phyloP scores from a whole-genome alignment of 257 asterid genomes.

The Capsicum pubescens region DNA sequence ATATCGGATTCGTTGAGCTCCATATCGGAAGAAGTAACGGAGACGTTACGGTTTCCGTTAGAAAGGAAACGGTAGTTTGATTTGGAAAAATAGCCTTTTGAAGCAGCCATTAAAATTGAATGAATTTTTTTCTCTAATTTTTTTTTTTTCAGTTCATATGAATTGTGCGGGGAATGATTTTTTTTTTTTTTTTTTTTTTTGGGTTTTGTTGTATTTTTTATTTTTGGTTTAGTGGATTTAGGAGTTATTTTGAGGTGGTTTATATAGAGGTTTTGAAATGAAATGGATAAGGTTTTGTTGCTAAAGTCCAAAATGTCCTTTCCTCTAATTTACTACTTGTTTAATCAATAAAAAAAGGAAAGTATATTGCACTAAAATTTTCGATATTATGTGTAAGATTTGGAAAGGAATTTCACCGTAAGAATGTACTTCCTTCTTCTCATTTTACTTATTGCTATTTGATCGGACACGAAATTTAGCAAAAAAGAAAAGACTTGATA shows the following conservation, averaged over 20 bases:
- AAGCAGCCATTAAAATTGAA: conserved; percentile 62
- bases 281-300: conserved; percentile 58
- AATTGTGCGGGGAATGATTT: not conserved
- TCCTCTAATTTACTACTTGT: not conserved
- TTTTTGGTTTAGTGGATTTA: not conserved
- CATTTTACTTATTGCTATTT: too few relatives aligned
- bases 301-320: conserved; percentile 34
- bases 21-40: conserved; percentile 39
- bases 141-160: not conserved
- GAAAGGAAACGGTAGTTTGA: conserved; percentile 67
- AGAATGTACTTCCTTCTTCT: too few relatives aligned
- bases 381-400: too few relatives aligned
- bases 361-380: too few relatives aligned
- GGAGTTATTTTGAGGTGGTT: conserved; percentile 42
- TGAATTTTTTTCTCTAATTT: too few relatives aligned
- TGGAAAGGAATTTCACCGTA: too few relatives aligned
- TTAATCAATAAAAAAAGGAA: too few relatives aligned
- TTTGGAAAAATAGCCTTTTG: conserved; percentile 63
- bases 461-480: too few relatives aligned
- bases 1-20: conserved; percentile 92
- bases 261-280: conserved; percentile 43
- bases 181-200: not conserved
- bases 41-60: conserved; percentile 36
- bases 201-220: not conserved
- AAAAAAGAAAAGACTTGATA: too few relatives aligned